Evolutionary conservation across 2,329 filamentous ascomycete species (phyloP), one percentile per base, ranked within the genome.

Genomic region (Lachnellula hyalina): DNA sequence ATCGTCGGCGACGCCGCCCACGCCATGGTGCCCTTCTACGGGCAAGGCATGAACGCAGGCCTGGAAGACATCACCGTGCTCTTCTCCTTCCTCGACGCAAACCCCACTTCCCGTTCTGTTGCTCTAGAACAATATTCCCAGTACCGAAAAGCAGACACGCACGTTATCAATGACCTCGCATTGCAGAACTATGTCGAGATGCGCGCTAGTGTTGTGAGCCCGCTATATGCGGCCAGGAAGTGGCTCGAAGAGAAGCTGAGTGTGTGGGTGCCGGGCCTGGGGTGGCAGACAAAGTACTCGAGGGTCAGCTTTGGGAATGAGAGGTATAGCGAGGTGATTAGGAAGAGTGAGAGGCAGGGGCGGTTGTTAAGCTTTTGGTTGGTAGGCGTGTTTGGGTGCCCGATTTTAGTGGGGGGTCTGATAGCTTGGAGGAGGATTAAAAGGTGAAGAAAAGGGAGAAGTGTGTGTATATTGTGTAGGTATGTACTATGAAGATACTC

Each of bases 11-110:
- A 99, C 69, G 91, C 94, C 7, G 92, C 94, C 0, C 94, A 99
- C 70, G 94, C 95, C 54, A 96, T 99, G 86, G 91, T 99, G 0
- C 94, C 94, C 0, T 99, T 99, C 72, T 99, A 97, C 71, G 94
- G 94, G 0, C 94, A 99, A 71, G 94, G 94, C 38, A 95, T 99
- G 85, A 99, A 99, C 67, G 89, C 94, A 0, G 94, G 94, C 0
- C 82, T 99, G 42, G 94, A 99, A 74, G 93, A 96, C 65, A 91
- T 99, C 12, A 85, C 88, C 7, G 85, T 96, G 5, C 81, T 99
- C 1, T 99, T 96, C 72, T 83, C 85, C 0, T 78, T 87, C 44
- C 77, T 97, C 1, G 92, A 96, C 72, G 81, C 82, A 62, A 77
- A 76, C 15, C 7, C 48, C 36, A 28, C 28, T 69, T 25, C 84